Percentiles rank a stretch among this genome's conserved stretches.
Evolutionary conservation across 192 early-diverging fungal species (phyloP).

Genomic region (Coemansia interrupta): DNA sequence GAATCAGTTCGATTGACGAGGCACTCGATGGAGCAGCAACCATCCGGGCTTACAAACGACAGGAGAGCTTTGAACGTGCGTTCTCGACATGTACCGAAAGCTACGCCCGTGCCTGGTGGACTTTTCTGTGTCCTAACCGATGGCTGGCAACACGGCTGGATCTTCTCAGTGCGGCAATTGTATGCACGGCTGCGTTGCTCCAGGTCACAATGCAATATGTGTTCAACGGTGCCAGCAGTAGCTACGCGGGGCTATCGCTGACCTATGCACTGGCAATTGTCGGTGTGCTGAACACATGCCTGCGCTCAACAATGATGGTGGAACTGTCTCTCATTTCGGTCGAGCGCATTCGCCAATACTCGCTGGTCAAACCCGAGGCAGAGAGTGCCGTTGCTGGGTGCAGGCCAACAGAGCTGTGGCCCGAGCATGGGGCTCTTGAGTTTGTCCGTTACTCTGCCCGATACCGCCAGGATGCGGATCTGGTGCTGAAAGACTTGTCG

Average conservation of each 20-base stretch:
- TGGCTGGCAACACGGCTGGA: constrained; percentile 81
- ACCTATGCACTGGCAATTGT: constrained; percentile 81
- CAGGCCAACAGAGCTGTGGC: constrained; percentile 53
- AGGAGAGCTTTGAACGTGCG: constrained; percentile 65
- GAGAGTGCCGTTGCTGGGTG: constrained; percentile 24
- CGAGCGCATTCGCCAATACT: constrained; percentile 58
- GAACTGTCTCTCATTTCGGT: constrained; percentile 62
- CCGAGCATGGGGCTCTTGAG: constrained; percentile 47
- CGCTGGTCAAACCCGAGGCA: constrained; percentile 34
- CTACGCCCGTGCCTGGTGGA: constrained; percentile 78
- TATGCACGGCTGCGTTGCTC: constrained; percentile 71
- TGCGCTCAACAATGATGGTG: constrained; percentile 72
- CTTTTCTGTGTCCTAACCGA: constrained; percentile 68
- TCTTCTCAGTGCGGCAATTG: constrained; percentile 66
- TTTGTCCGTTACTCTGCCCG: constrained; percentile 55
- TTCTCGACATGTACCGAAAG: constrained; percentile 66
- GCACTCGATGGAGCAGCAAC: constrained; percentile 75
- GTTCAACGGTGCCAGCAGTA: constrained; percentile 52
- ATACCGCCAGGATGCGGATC: constrained; percentile 54
- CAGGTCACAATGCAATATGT: constrained; percentile 59
- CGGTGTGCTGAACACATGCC: constrained; percentile 72
- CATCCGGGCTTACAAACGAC: constrained; percentile 82
- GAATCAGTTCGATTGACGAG: constrained; percentile 73
- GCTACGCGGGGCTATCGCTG: constrained; percentile 72
- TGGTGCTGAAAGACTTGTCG: constrained; percentile 52